Conservation (phyloP, 192 early-diverging fungal species). For the Podila verticillata region DNA sequence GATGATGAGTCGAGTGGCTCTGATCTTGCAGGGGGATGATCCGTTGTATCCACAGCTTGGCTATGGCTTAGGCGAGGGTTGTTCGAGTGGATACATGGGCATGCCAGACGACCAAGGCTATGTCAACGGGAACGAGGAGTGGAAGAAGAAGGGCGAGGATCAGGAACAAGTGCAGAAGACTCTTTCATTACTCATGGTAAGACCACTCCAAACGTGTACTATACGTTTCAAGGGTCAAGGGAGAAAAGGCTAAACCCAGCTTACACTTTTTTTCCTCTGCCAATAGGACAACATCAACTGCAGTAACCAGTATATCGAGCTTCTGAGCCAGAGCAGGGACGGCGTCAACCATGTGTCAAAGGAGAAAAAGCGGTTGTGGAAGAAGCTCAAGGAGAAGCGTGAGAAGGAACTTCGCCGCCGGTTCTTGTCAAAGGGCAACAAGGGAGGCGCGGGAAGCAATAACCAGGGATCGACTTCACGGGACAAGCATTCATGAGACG, state of each 20-base stretch:
- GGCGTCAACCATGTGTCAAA: slow-evolving; percentile 58
- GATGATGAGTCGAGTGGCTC: slow-evolving; percentile 61
- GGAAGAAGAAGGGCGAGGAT: slow-evolving; percentile 43
- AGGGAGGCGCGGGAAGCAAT: not conserved
- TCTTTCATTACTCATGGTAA: slow-evolving; percentile 40
- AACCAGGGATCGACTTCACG: slow-evolving; percentile 1
- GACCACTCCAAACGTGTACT: not conserved
- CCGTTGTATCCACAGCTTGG: slow-evolving; percentile 65
- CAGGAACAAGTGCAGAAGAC: slow-evolving; percentile 40
- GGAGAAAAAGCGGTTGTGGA: slow-evolving; percentile 62
- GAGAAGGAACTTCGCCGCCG: slow-evolving; percentile 36
- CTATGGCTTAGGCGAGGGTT: slow-evolving; percentile 53
- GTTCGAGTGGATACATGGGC: slow-evolving; percentile 38
- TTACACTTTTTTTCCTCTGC: slow-evolving; percentile 2
- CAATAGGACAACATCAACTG: slow-evolving; percentile 67
- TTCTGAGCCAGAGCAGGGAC: slow-evolving; percentile 62
- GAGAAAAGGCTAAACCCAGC: not conserved
- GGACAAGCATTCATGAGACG: not conserved
- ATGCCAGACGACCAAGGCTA: slow-evolving; percentile 37
- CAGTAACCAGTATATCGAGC: slow-evolving; percentile 66
- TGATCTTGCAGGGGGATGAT: slow-evolving; percentile 70
- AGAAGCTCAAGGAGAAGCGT: slow-evolving; percentile 54
- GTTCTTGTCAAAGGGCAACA: slow-evolving; percentile 9
- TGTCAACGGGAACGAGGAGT: slow-evolving; percentile 27
- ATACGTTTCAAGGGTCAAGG: too few relatives aligned